phyloP scores from a whole-genome alignment of 208 protist species.

The Crithidia mellificae region DNA sequence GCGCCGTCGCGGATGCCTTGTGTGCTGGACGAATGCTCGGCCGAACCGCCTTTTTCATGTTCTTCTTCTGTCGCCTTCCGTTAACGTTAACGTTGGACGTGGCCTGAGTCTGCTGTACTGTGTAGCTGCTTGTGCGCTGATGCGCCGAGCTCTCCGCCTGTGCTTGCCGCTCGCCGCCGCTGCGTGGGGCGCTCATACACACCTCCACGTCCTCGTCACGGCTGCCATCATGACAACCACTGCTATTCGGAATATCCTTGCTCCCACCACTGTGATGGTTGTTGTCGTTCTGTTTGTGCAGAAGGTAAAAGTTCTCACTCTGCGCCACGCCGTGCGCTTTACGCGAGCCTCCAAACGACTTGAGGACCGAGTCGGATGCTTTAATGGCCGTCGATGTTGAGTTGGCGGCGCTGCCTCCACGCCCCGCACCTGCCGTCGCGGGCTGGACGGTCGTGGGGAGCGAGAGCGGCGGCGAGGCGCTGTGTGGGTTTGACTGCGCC shows the following conservation, averaged over 20 bases:
- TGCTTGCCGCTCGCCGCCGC: not conserved
- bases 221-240: not conserved
- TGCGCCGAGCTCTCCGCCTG: not conserved
- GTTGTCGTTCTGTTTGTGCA: too few species aligned
- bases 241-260: too few species aligned
- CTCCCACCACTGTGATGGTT: too few species aligned
- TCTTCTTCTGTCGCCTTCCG: not conserved
- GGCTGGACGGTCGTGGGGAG: not conserved
- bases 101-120: not conserved
- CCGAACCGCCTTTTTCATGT: not conserved
- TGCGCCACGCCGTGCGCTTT: not conserved
- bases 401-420: too few species aligned
- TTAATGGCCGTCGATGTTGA: not conserved
- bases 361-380: too few species aligned
- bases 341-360: not conserved
- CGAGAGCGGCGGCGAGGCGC: not conserved
- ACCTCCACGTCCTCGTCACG: conserved; percentile 3
- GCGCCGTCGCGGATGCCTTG: not conserved
- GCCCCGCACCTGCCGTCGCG: not conserved
- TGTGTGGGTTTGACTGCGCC: not conserved
- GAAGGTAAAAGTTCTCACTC: not conserved
- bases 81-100: not conserved
- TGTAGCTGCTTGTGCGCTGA: conserved; percentile 11
- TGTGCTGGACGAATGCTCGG: not conserved
- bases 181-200: conserved; percentile 9